Conservation (phyloP, 257 asterid species). For the Parsonsia alboflavescens region DNA sequence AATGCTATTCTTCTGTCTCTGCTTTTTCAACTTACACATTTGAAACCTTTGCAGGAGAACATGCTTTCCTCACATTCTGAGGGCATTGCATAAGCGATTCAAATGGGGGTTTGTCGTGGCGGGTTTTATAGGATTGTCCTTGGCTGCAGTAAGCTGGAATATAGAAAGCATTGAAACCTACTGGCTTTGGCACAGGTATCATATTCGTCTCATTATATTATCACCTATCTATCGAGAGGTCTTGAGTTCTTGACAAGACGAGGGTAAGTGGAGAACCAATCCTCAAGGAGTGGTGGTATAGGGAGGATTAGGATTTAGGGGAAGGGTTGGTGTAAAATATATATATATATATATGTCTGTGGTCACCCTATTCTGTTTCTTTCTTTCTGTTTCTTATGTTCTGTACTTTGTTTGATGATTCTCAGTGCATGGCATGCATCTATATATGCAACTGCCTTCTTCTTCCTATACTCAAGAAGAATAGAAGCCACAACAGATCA, state of each 20-base stretch:
- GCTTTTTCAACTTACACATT: not conserved
- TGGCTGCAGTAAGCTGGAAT: slow-evolving; percentile 83
- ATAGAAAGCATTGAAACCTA: slow-evolving; percentile 59
- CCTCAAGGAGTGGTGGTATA: no score
- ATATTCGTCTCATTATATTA: not conserved
- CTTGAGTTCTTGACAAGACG: no score
- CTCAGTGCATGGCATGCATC: slow-evolving; percentile 83
- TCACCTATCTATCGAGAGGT: no score
- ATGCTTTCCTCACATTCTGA: slow-evolving; percentile 44
- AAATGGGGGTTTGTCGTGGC: slow-evolving; percentile 62
- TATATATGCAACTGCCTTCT: slow-evolving; percentile 67
- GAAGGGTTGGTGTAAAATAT: no score
- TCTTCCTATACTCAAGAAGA: slow-evolving; percentile 77
- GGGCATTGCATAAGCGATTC: slow-evolving; percentile 51
- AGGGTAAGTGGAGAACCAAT: no score
- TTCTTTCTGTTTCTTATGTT: not conserved
- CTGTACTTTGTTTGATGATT: not conserved
- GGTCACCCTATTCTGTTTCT: not conserved
- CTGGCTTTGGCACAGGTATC: slow-evolving; percentile 95
- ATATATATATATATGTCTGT: no score
- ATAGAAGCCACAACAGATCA: slow-evolving; percentile 2
- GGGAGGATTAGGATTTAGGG: no score
- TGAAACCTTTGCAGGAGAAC: slow-evolving; percentile 34
- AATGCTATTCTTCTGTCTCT: not conserved
- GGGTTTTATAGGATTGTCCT: slow-evolving; percentile 51